A percentile compares a stretch with the other conserved stretches of the same genome.
Evolutionary conservation across 306 rosid genomes (phyloP).

Genomic region (Psophocarpus tetragonolobus): DNA sequence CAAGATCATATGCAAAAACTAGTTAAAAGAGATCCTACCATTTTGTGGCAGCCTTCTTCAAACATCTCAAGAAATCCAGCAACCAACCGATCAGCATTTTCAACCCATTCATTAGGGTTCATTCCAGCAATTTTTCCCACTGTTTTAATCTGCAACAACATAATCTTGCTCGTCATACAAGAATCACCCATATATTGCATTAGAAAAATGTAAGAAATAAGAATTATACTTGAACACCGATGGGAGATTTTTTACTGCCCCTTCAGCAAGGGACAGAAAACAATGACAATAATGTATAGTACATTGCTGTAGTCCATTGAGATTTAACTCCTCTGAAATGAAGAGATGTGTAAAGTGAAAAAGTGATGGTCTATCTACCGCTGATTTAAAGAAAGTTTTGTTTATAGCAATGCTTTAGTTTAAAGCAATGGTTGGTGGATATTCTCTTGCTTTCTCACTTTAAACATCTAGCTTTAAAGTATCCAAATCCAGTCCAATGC

Average conservation of each 20-base stretch:
- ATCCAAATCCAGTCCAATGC: not conserved
- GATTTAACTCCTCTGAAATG: not conserved
- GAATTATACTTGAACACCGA: not conserved
- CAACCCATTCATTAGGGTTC: conserved; percentile 90
- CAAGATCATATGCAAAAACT: not conserved
- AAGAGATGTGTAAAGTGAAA: not conserved
- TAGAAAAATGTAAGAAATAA: not conserved
- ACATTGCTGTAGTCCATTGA: conserved; percentile 1
- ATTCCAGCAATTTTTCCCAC: conserved; percentile 83
- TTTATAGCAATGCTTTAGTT: not conserved
- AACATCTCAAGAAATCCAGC: conserved; percentile 99
- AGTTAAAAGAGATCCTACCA: conserved; percentile 53
- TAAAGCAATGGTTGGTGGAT: not conserved
- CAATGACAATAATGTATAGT: not conserved
- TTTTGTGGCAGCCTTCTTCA: conserved; percentile 98
- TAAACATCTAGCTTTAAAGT: not conserved
- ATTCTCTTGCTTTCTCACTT: not conserved
- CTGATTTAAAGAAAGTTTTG: not conserved
- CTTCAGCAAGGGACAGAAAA: not conserved
- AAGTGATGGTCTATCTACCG: not conserved
- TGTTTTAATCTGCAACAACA: conserved; percentile 60
- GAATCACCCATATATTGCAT: not conserved
- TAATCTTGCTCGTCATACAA: not conserved
- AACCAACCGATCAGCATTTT: conserved; percentile 92
- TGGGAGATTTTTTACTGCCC: not conserved